phyloP scores from a whole-genome alignment of 164 flowering plant genomes.

The Tetracentron sinense region DNA sequence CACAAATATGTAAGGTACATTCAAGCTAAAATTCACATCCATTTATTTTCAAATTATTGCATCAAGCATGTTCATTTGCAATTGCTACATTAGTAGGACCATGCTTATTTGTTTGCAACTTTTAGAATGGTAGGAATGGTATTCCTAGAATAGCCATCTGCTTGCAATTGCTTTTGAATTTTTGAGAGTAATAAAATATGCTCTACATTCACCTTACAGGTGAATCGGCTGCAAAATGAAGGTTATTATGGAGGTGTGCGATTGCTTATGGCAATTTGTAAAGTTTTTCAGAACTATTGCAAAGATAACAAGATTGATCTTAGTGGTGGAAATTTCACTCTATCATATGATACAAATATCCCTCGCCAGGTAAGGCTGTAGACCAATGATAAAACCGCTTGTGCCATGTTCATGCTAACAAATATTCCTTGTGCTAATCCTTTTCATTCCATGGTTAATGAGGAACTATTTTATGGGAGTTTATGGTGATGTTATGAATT shows the following conservation, averaged over 20 bases:
- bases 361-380: slow-evolving; percentile 76
- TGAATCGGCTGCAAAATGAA: slow-evolving; percentile 62
- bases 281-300: slow-evolving; percentile 67
- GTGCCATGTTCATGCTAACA: neutral
- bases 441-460: too few species aligned
- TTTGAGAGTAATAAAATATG: neutral
- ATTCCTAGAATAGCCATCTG: neutral
- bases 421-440: neutral
- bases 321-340: slow-evolving; percentile 55
- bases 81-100: too few species aligned
- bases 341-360: slow-evolving; percentile 89
- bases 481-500: too few species aligned
- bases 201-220: slow-evolving; percentile 34
- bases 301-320: slow-evolving; percentile 57
- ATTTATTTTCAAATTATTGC: neutral
- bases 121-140: too few species aligned
- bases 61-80: neutral
- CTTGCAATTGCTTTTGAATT: neutral
- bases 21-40: neutral
- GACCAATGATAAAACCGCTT: neutral
- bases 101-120: too few species aligned
- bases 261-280: slow-evolving; percentile 86
- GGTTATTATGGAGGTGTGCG: slow-evolving; percentile 97
- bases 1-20: too few species aligned
- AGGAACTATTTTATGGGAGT: too few species aligned